A percentile compares a stretch with the other conserved stretches of the same genome.
phyloP scores from a whole-genome alignment of 805 yeast genomes.

The Alloascoidea hylecoeti region DNA sequence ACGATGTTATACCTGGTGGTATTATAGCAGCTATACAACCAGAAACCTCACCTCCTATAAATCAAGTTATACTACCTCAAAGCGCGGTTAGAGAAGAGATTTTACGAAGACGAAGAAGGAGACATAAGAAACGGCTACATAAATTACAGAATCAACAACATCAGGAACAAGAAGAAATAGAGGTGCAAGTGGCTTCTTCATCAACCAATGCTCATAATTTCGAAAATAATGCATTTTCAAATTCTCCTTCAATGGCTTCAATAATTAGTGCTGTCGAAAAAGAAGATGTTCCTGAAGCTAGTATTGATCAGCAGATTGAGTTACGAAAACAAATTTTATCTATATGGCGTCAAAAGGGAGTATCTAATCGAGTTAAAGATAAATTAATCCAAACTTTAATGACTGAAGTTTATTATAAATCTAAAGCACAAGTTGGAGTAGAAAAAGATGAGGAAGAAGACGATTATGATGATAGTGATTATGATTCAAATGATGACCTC shows the following conservation, averaged over 20 bases:
- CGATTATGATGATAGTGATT: constrained; percentile 8
- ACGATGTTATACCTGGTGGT: constrained; percentile 38
- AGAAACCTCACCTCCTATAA: constrained; percentile 31
- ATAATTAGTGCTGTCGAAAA: not conserved
- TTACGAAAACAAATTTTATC: constrained; percentile 16
- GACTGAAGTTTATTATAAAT: constrained; percentile 17
- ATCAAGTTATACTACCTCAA: constrained; percentile 36
- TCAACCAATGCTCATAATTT: constrained; percentile 3
- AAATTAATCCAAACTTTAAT: constrained; percentile 18
- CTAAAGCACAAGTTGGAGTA: constrained; percentile 8
- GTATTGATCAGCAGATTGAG: constrained; percentile 5
- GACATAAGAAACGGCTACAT: constrained; percentile 5
- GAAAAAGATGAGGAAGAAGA: constrained; percentile 7
- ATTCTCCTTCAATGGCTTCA: not conserved
- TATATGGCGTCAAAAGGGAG: constrained; percentile 11
- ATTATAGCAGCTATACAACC: constrained; percentile 33
- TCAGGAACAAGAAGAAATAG: constrained; percentile 12
- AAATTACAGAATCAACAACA: constrained; percentile 3
- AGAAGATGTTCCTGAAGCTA: not conserved
- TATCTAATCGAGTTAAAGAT: constrained; percentile 19
- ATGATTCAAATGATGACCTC: constrained; percentile 14
- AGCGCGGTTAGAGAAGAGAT: constrained; percentile 6
- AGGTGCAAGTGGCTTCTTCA: constrained; percentile 4
- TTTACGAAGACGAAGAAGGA: constrained; percentile 3
- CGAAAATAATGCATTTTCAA: constrained; percentile 1